Base-by-base conservation (phyloP, 805 yeast genomes). In the Ogataea thermomethanolica region DNA sequence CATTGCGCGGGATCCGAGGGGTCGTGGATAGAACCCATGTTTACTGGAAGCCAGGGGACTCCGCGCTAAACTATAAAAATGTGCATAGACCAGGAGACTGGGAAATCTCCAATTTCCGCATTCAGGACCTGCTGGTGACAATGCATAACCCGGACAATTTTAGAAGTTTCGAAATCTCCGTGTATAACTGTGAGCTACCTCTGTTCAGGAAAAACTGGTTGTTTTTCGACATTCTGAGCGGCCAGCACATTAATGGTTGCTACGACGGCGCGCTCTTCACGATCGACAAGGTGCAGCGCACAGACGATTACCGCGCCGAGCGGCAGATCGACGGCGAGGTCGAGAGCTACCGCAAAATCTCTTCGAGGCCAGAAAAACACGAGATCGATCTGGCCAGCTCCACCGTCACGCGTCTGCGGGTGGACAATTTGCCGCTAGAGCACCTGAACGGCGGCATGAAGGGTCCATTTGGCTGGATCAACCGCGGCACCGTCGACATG, bases 391-490 rank as follows among this genome's bases (percentile, higher is more conserved):
- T 54, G 37, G 34, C 72, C 45, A n/a, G 23, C 14, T 13, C 22
- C 3, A 70, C 81, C 41, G 76, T 84, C 9, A 87, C 91, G 1
- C 70, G 96, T 31, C 71, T 88, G 46, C 67, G 98, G 35, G 82
- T 90, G 26, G 98, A 93, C 58, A 80, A 88, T 22, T 74, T 93
- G 40, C 81, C 79, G 55, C 75, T 93, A 27, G 95, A 91, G 51
- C 98, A 93, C 62, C 65, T 93, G 43, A 93, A 93, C 57, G 77
- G 86, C 1, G 98, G 97, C 0, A 74, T 86, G 42, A 80, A 81
- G 39, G 99, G 99, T 0, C 96, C 98, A 9, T 88, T 93, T 62
- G 97, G 98, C 6, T 93, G 99, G 99, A 91, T 93, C 41, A 79
- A 87, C 5, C 74, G 77, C 46, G 99, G 99, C 10, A 79, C 79